Evolutionary conservation across 2,329 filamentous ascomycete genomes (phyloP).

Genomic region (Aspergillus sp.): DNA sequence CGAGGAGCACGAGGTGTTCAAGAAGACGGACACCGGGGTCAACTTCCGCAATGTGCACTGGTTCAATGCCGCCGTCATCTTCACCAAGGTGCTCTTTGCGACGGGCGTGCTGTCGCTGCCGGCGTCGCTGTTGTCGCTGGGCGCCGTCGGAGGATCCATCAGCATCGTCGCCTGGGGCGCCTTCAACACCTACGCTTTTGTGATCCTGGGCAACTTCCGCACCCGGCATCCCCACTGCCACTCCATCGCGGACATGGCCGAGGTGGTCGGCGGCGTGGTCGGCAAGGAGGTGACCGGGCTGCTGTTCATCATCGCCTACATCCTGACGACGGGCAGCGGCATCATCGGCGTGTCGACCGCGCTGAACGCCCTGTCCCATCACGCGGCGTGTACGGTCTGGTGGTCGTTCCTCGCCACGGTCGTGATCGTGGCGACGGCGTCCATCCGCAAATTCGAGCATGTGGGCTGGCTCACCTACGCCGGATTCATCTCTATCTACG

Average conservation of each 20-base stretch:
- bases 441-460: conserved; percentile 52
- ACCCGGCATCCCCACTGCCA: conserved; percentile 46
- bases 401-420: conserved; percentile 48
- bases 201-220: conserved; percentile 46
- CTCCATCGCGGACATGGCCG: conserved; percentile 51
- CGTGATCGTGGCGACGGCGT: conserved; percentile 40
- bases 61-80: conserved; percentile 45
- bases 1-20: conserved; percentile 40
- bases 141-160: conserved; percentile 11
- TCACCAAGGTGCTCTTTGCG: conserved; percentile 39
- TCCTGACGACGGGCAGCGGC: conserved; percentile 49
- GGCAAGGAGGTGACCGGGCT: conserved; percentile 47
- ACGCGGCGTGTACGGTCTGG: conserved; percentile 53
- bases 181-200: conserved; percentile 43
- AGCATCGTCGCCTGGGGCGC: conserved; percentile 10
- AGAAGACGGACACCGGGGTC: conserved; percentile 39
- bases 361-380: conserved; percentile 52
- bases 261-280: conserved; percentile 46
- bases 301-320: conserved; percentile 51
- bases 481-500: conserved; percentile 52
- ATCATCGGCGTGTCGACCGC: conserved; percentile 53
- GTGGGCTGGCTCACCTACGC: conserved; percentile 56
- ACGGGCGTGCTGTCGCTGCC: conserved; percentile 14
- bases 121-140: conserved; percentile 11
- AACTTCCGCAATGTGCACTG: conserved; percentile 49